phyloP scores from a whole-genome alignment of 208 protist species.

The Trypanosoma vivax region DNA sequence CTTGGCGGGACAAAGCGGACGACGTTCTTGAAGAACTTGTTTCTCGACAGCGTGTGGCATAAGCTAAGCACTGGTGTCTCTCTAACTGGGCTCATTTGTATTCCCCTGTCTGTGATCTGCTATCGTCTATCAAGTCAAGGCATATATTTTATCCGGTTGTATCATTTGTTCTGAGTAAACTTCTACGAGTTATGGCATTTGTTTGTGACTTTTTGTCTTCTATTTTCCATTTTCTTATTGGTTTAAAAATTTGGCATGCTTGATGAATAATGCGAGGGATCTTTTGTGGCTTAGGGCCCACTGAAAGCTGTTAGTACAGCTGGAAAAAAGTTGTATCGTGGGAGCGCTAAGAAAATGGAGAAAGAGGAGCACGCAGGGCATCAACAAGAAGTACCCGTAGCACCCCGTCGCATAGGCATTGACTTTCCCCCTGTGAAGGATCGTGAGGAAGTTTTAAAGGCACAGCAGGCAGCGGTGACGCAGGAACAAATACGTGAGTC shows the following conservation, averaged over 20 bases:
- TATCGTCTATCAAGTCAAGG: too few species aligned
- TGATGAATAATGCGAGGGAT: too few species aligned
- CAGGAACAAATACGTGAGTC: slow-evolving; percentile 47
- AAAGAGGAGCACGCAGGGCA: not conserved
- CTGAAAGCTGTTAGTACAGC: too few species aligned
- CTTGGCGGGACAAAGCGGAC: slow-evolving; percentile 37
- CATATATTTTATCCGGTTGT: too few species aligned
- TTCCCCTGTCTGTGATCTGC: too few species aligned
- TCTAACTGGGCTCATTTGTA: too few species aligned
- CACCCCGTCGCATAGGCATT: slow-evolving; percentile 35
- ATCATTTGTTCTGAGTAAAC: too few species aligned
- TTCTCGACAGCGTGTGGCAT: slow-evolving; percentile 52
- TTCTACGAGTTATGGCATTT: too few species aligned
- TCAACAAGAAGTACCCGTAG: not conserved
- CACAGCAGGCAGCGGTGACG: slow-evolving; percentile 37
- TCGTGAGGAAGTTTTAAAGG: slow-evolving; percentile 31
- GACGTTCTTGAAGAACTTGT: slow-evolving; percentile 67
- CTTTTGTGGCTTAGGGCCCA: too few species aligned
- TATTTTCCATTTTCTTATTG: too few species aligned
- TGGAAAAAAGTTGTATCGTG: not conserved
- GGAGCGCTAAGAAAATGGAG: not conserved
- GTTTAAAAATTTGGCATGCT: too few species aligned
- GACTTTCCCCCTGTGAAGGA: slow-evolving; percentile 66
- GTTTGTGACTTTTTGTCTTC: too few species aligned
- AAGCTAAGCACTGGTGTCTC: not conserved